These are phyloP conservation scores for Trypanosoma melophagium DNA, from an alignment of 208 protist genomes.

Conservation along the genomic window DNA sequence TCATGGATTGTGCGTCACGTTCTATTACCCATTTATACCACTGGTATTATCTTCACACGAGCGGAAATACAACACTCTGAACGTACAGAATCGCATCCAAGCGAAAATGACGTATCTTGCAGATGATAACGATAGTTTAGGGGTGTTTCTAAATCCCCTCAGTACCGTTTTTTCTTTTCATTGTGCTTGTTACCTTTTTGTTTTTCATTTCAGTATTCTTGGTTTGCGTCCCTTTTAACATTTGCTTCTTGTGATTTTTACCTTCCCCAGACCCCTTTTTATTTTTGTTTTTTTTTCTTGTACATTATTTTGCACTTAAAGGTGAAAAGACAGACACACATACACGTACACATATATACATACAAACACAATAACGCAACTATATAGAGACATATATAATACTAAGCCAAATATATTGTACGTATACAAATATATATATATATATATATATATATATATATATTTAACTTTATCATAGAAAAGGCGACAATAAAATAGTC, in stretches of 20 bases:
- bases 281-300: constrained; percentile 16
- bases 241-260: too few species aligned
- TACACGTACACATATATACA: constrained; percentile 27
- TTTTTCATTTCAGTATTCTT: too few species aligned
- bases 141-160: too few species aligned
- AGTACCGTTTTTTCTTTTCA: too few species aligned
- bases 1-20: constrained; percentile 50
- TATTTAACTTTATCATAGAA: too few species aligned
- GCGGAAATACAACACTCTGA: not conserved
- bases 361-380: not conserved
- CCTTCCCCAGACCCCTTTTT: too few species aligned
- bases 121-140: too few species aligned
- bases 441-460: not conserved
- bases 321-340: not conserved
- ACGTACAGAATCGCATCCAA: too few species aligned
- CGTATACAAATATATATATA: constrained; percentile 5
- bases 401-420: not conserved
- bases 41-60: constrained; percentile 31
- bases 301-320: not conserved
- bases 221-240: too few species aligned
- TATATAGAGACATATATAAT: not conserved
- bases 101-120: too few species aligned
- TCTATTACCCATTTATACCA: constrained; percentile 41
- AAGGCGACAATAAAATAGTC: too few species aligned
- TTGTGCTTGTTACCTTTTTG: too few species aligned